These are phyloP conservation scores for Debaryomyces castellii DNA, from an alignment of 805 yeast genomes.

Conservation along the genomic window DNA sequence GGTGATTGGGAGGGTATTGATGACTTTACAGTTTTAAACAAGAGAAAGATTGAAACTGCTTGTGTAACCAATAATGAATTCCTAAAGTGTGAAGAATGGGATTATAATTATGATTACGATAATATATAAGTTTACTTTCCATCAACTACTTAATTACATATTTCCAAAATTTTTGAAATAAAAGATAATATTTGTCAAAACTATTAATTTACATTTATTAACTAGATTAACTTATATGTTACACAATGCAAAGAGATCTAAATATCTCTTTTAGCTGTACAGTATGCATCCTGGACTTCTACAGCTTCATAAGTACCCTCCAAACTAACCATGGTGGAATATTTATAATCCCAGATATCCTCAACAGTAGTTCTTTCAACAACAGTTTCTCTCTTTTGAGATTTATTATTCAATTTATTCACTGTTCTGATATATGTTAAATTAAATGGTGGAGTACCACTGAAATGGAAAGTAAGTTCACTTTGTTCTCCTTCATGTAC, in stretches of 20 bases:
- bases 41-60: conserved; percentile 10
- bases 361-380: conserved; percentile 61
- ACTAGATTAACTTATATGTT: conserved; percentile 1
- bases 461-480: conserved; percentile 76
- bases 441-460: conserved; percentile 89
- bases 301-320: conserved; percentile 96
- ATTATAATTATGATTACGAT: no score
- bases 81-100: conserved; percentile 3
- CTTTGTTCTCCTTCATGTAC: conserved; percentile 95
- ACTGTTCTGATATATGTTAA: conserved; percentile 80
- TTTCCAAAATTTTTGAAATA: no score
- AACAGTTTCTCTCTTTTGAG: conserved; percentile 22
- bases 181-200: no score
- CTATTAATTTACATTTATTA: not conserved
- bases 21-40: conserved; percentile 3
- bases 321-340: conserved; percentile 71
- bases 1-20: conserved; percentile 13
- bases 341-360: conserved; percentile 67
- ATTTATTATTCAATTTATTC: conserved; percentile 25
- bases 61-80: conserved; percentile 13
- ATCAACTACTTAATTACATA: no score
- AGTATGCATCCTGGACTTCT: conserved; percentile 81
- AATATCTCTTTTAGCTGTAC: conserved; percentile 37
- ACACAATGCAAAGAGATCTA: conserved; percentile 1
- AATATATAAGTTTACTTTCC: no score